phyloP scores from a whole-genome alignment of 257 asterid genomes.

The Jaltomata sinuosa region DNA sequence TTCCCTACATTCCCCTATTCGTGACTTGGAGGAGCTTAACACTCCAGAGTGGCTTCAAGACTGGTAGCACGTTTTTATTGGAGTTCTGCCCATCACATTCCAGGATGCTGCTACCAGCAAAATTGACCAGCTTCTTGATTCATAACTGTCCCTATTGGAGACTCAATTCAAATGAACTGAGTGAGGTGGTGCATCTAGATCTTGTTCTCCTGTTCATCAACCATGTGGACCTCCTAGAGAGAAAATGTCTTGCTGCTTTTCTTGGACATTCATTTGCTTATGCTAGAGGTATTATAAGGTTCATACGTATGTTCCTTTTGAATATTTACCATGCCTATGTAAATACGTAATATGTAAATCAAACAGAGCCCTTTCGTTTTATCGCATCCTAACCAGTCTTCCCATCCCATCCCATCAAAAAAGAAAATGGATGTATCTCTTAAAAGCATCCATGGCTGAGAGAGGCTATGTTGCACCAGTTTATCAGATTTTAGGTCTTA shows the following conservation, averaged over 20 bases:
- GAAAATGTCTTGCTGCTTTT: not conserved
- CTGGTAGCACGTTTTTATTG: conserved; percentile 34
- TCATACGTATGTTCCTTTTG: not conserved
- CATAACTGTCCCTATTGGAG: not conserved
- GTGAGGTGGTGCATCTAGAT: not conserved
- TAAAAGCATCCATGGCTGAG: not conserved
- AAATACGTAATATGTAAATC: conserved; percentile 32
- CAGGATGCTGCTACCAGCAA: not conserved
- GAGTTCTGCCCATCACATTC: not conserved
- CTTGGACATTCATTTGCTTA: not conserved
- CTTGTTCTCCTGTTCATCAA: not conserved
- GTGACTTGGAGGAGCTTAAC: conserved; percentile 45
- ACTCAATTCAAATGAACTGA: not conserved
- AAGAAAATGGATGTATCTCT: not conserved
- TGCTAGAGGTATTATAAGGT: not conserved
- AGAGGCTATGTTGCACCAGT: not conserved
- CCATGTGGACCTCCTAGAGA: not conserved
- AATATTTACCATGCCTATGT: conserved; percentile 14
- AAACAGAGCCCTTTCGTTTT: not conserved
- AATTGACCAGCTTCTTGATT: not conserved
- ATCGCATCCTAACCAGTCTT: not conserved
- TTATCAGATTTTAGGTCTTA: not conserved
- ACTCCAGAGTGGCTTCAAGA: conserved; percentile 83
- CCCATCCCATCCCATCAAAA: not conserved
- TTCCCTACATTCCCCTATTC: conserved; percentile 30